phyloP scores from a whole-genome alignment of 2,329 filamentous ascomycete genomes.

The Aspergillus floridensis region DNA sequence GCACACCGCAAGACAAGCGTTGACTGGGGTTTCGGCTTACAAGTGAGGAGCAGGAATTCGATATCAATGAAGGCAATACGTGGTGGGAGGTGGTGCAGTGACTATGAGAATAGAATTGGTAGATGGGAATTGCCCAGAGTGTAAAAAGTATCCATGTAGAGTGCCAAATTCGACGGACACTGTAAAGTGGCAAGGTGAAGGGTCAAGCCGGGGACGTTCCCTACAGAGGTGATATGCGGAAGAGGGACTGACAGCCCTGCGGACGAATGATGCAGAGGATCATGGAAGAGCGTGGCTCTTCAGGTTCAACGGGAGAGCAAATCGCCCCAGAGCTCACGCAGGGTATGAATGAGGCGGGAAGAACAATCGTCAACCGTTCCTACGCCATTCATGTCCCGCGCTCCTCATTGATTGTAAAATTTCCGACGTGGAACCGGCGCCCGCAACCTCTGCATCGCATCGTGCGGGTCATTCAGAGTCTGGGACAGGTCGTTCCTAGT shows the following conservation, averaged over 20 bases:
- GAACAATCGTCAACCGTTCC: conserved; percentile 5
- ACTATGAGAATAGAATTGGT: conserved; percentile 6
- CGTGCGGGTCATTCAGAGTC: conserved; percentile 20
- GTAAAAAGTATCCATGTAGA: background rate
- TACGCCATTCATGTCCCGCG: conserved; percentile 2
- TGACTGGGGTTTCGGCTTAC: conserved; percentile 1
- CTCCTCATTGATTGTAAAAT: conserved; percentile 21
- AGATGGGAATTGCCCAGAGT: background rate
- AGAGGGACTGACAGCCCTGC: conserved; percentile 7
- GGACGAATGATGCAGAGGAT: conserved; percentile 4
- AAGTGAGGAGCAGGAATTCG: background rate
- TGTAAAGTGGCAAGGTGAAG: conserved; percentile 12
- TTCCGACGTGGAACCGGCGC: conserved; percentile 25
- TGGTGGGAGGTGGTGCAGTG: background rate
- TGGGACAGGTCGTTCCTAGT: conserved; percentile 18
- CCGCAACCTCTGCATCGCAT: conserved; percentile 20
- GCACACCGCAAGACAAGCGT: background rate
- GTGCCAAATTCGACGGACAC: background rate
- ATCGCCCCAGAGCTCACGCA: background rate
- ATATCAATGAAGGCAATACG: background rate
- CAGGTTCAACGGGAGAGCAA: conserved; percentile 1
- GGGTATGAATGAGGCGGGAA: background rate
- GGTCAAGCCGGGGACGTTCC: conserved; percentile 8
- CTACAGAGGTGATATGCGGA: conserved; percentile 9
- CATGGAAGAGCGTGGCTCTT: conserved; percentile 7